Evolutionary conservation across 1,139 yeast species (phyloP).

Genomic region (Yamadazyma dushanensis): DNA sequence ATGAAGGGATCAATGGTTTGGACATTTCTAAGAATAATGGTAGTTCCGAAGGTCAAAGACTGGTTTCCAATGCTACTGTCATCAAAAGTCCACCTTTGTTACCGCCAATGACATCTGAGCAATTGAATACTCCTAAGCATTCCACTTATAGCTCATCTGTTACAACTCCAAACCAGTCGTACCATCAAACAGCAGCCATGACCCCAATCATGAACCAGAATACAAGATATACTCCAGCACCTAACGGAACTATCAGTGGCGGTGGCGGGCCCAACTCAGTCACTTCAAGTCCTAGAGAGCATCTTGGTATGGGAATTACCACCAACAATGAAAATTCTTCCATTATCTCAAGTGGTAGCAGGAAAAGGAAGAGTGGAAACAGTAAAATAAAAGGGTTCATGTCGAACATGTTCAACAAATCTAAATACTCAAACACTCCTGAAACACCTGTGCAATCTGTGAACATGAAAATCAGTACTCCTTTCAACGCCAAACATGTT

Average conservation of each 20-base stretch:
- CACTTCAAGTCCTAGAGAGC: conserved; percentile 27
- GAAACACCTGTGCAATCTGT: conserved; percentile 24
- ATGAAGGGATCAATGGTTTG: not conserved
- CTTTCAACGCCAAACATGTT: conserved; percentile 86
- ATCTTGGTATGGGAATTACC: conserved; percentile 26
- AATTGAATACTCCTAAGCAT: conserved; percentile 14
- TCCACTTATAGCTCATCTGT: conserved; percentile 14
- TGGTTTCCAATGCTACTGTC: conserved; percentile 24
- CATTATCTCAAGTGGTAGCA: conserved; percentile 13
- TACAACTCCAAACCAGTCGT: conserved; percentile 18
- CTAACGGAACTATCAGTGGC: conserved; percentile 8
- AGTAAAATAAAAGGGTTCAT: conserved; percentile 43
- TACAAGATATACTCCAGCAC: not conserved
- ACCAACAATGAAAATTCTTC: conserved; percentile 13
- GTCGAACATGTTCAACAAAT: conserved; percentile 41
- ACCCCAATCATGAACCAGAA: conserved; percentile 30
- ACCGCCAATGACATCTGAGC: conserved; percentile 8
- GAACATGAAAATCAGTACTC: conserved; percentile 75
- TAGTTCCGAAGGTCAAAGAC: conserved; percentile 6
- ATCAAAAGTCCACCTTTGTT: conserved; percentile 25
- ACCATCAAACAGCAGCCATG: conserved; percentile 35
- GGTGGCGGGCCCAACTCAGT: conserved; percentile 16
- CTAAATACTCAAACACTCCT: conserved; percentile 17
- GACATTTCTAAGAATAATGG: conserved; percentile 1
- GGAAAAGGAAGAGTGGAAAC: conserved; percentile 36